Evolutionary conservation across 2,329 filamentous ascomycete species (phyloP).

Genomic region (Metarhizium rileyi): DNA sequence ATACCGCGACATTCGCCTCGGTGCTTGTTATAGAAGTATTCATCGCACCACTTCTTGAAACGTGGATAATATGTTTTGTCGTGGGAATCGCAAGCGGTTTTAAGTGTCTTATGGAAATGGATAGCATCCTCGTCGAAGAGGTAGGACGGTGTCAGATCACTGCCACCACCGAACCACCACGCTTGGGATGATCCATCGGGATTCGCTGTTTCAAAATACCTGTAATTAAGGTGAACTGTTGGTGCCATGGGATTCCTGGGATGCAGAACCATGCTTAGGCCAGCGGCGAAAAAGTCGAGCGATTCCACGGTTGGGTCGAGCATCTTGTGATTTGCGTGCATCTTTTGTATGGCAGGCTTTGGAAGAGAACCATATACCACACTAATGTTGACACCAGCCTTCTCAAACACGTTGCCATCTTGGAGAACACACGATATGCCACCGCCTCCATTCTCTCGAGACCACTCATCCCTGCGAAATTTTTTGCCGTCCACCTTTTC

Average conservation of each 20-base stretch:
- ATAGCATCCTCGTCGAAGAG: constrained; percentile 95
- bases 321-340: constrained; percentile 91
- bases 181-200: constrained; percentile 70
- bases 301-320: constrained; percentile 69
- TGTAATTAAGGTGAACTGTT: constrained; percentile 95
- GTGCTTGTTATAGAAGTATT: constrained; percentile 94
- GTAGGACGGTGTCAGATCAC: constrained; percentile 86
- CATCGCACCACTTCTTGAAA: constrained; percentile 98
- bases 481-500: constrained; percentile 73
- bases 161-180: constrained; percentile 98
- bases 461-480: constrained; percentile 82
- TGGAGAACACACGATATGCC: constrained; percentile 93
- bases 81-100: constrained; percentile 86
- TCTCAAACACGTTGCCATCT: constrained; percentile 95
- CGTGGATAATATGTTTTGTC: constrained; percentile 84
- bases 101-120: constrained; percentile 91
- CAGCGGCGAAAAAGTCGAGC: constrained; percentile 90
- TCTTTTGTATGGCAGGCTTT: constrained; percentile 77
- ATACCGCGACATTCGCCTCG: constrained; percentile 77
- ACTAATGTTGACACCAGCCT: constrained; percentile 90
- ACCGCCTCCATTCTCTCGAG: constrained; percentile 77
- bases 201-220: constrained; percentile 94
- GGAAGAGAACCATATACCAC: constrained; percentile 90
- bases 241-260: constrained; percentile 94
- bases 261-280: constrained; percentile 86